A percentile compares a stretch with the other conserved stretches of the same genome.
Conservation (phyloP, 2,329 filamentous ascomycete species). For the Ascochyta rabiei region DNA sequence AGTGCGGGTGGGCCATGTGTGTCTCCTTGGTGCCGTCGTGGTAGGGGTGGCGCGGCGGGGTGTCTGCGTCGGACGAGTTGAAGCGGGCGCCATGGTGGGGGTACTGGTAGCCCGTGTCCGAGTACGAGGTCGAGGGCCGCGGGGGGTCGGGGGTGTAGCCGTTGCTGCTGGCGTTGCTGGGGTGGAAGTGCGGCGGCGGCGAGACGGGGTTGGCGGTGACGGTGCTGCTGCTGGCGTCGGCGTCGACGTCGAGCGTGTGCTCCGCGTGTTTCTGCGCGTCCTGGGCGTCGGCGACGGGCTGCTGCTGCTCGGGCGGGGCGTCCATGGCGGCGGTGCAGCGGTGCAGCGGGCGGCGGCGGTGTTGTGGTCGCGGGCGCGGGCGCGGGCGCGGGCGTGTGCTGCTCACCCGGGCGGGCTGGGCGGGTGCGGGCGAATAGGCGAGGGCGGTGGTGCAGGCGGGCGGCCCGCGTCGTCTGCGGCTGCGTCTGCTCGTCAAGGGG, state of each 20-base stretch:
- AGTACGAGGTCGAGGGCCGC: slow-evolving; percentile 61
- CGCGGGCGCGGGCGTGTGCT: slow-evolving; percentile 22
- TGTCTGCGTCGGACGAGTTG: slow-evolving; percentile 57
- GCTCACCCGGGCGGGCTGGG: slow-evolving; percentile 28
- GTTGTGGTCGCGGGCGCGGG: not conserved
- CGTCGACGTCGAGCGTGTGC: slow-evolving; percentile 51
- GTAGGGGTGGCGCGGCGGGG: slow-evolving; percentile 45
- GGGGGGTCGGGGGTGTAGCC: slow-evolving; percentile 51
- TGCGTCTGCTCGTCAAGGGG: too few species aligned
- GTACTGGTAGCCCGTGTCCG: slow-evolving; percentile 55
- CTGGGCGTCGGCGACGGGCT: slow-evolving; percentile 3
- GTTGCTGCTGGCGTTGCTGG: slow-evolving; percentile 41
- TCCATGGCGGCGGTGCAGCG: slow-evolving; percentile 22
- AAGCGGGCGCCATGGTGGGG: slow-evolving; percentile 48
- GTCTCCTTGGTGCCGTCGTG: slow-evolving; percentile 42
- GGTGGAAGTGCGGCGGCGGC: slow-evolving; percentile 21
- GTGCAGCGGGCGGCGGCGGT: not conserved
- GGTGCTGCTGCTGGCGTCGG: slow-evolving; percentile 56
- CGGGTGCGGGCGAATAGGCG: slow-evolving; percentile 34
- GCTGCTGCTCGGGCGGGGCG: slow-evolving; percentile 26
- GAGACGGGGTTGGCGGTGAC: slow-evolving; percentile 37
- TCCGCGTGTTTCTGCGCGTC: slow-evolving; percentile 44
- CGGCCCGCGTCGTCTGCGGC: slow-evolving; percentile 26
- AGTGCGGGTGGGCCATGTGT: slow-evolving; percentile 46
- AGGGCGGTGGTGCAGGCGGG: slow-evolving; percentile 11